Evolutionary conservation across 306 rosid species (phyloP), one percentile per base, ranked within the genome.

Genomic region (Clitoria ternatea): DNA sequence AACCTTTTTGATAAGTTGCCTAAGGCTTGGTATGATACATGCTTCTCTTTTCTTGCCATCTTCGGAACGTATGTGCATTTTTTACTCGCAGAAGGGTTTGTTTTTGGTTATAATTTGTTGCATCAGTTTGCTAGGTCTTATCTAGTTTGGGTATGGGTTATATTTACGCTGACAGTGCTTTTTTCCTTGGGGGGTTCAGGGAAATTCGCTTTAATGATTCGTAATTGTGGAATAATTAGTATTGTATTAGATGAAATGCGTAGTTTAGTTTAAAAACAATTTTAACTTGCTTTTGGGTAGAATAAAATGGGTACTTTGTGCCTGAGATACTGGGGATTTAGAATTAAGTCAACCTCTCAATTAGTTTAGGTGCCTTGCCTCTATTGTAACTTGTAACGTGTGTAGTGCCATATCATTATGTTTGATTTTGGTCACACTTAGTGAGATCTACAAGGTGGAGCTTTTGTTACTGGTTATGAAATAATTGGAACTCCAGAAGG

Each of bases 21-120:
- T 2, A 85, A 67, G 79, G 91, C 90, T 57, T 92, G 98, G 98
- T 92, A 92, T 63, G 92, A n/a, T 37, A 2, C 26, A 39, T 73
- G 20, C 63, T 79, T 35, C 65, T 59, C 47, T 27, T 66, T 52
- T 36, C 47, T 7, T 64, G 14, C 33, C 33, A 15, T 7, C 44
- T 81, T 49, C 22, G 60, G 23, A 60, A n/a, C 27, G n/a, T 61
- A 39, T 3, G 23, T 14, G 55, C 19, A 22, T 4, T 65, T 1
- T 14, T 19, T 37, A 24, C 40, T 57, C 33, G 61, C 61, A 2
- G 50, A 59, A 17, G 19, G 22, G 29, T 69, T 45, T 36, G 3
- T 13, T 7, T 45, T 55, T 59, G 32, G 7, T 40, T 61, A 2
- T 30, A 17, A 14, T 63, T 75, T 45, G 20, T 61, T 47, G 33